Base-by-base conservation (phyloP, 2,329 filamentous ascomycete genomes). In the Xylaria sp. region DNA sequence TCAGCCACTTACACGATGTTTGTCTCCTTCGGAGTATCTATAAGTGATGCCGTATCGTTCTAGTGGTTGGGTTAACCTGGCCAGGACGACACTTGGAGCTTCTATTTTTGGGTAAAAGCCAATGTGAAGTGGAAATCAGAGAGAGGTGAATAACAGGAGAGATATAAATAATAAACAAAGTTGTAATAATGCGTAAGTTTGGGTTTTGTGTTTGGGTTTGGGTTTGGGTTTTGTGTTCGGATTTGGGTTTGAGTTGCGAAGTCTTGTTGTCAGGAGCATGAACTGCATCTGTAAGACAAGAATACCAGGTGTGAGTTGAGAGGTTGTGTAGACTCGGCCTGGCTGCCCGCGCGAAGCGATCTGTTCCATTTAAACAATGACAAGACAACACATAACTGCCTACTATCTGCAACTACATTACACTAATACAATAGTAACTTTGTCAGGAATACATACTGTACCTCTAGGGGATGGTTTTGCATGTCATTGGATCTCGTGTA, bases 401-500 rank as follows among this genome's bases (percentile, higher is more conserved):
- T 44, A n/a, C 42, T 54, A 48, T 50, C 9, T 44, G 16, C 32
- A 16, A 27, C 35, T 16, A 16, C 10, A 21, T 12, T 13, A 27
- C 37, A 58, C 37, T 44, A 42, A 67, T 35, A 6, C 44, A 53
- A 44, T 44, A 54, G 44, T 57, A 53, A 10, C 55, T 65, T 25
- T 25, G 25, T 27, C 37, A 29, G 27, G 25, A 44, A 42, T 32
- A 40, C 40, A 55, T 50, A 51, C 51, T 23, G 53, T 58, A 29
- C 50, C 51, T 50, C 59, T 58, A 23, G 12, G 5, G 32, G 58
- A 16, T 29, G n/a, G n/a, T 40, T 68, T 27, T 55, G 60, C 51
- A 60, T 68, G 62, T 70, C 65, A 51, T 70, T 54, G 58, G 65
- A 60, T 68, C 62, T 53, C 37, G 55, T 42, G 29, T 63, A 48